phyloP scores from a whole-genome alignment of 768 basidiomycete species.

The Hygrophorus russula region DNA sequence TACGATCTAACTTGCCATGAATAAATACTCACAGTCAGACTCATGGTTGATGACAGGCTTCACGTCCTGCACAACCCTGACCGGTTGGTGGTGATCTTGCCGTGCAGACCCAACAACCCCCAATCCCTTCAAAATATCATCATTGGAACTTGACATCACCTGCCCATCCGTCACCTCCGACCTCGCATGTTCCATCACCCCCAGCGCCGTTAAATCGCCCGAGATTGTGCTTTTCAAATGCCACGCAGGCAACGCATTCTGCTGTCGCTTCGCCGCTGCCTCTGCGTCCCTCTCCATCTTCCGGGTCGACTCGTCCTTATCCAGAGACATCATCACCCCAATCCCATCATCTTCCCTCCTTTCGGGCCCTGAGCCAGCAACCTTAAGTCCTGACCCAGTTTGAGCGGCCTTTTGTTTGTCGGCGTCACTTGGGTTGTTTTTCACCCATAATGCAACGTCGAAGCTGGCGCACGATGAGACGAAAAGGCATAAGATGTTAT shows the following conservation, averaged over 20 bases:
- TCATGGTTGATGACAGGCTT: constrained; percentile 43
- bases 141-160: constrained; percentile 37
- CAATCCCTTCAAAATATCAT: constrained; percentile 62
- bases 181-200: constrained; percentile 61
- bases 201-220: constrained; percentile 81
- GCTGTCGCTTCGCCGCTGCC: constrained; percentile 75
- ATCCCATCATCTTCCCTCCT: constrained; percentile 65
- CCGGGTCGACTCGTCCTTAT: constrained; percentile 75
- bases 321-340: constrained; percentile 78
- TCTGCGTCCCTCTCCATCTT: constrained; percentile 67
- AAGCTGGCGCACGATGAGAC: constrained; percentile 33
- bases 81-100: constrained; percentile 7
- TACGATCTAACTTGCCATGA: not conserved
- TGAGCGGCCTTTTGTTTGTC: constrained; percentile 47
- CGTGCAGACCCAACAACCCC: constrained; percentile 38
- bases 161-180: constrained; percentile 24
- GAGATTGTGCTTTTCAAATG: constrained; percentile 93
- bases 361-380: constrained; percentile 56
- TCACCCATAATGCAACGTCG: constrained; percentile 77
- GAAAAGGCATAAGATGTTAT: not conserved
- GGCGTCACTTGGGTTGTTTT: constrained; percentile 53
- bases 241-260: constrained; percentile 91
- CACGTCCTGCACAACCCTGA: constrained; percentile 17
- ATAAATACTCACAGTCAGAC: constrained; percentile 46
- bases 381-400: constrained; percentile 48